A percentile compares a stretch with the other conserved stretches of the same genome.
Conservation (phyloP, 129 eudicot species). For the Helianthus tuberosus region DNA sequence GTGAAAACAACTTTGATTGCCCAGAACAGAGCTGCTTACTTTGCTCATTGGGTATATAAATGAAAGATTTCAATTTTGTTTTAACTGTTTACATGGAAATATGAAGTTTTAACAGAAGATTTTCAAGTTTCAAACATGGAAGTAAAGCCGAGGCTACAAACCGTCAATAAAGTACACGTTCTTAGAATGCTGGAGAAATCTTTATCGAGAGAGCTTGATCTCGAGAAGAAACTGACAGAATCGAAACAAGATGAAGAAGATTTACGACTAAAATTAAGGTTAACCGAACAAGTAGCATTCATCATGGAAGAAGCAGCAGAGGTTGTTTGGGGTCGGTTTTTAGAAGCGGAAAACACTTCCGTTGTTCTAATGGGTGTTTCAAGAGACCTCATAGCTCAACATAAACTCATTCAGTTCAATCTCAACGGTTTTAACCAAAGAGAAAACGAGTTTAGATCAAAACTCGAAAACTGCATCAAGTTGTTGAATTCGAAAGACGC, state of each 20-base stretch:
- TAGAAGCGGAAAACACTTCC: constrained; percentile 81
- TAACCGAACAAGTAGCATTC: constrained; percentile 69
- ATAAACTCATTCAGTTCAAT: constrained; percentile 55
- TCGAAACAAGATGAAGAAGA: constrained; percentile 79
- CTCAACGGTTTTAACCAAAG: constrained; percentile 50
- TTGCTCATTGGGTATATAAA: background rate
- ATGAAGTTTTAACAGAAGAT: constrained; percentile 38
- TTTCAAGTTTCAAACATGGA: constrained; percentile 29
- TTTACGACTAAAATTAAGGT: constrained; percentile 54
- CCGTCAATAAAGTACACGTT: constrained; percentile 58
- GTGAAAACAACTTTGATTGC: constrained; percentile 1
- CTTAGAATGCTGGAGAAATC: constrained; percentile 88
- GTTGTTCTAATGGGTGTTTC: constrained; percentile 84
- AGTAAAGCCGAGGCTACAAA: constrained; percentile 45
- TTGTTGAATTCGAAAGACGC: constrained; percentile 56
- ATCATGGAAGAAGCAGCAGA: constrained; percentile 89
- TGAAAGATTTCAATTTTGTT: background rate
- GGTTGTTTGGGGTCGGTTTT: constrained; percentile 78
- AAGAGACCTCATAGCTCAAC: constrained; percentile 63
- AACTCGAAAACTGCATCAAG: constrained; percentile 54
- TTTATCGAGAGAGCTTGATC: constrained; percentile 77
- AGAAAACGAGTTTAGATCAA: constrained; percentile 54
- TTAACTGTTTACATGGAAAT: constrained; percentile 24
- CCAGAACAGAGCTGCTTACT: background rate
- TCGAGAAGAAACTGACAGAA: constrained; percentile 73